A percentile compares a stretch with the other conserved stretches of the same genome.
phyloP scores from a whole-genome alignment of 2,329 filamentous ascomycete genomes.

The Aspergillus sp. region DNA sequence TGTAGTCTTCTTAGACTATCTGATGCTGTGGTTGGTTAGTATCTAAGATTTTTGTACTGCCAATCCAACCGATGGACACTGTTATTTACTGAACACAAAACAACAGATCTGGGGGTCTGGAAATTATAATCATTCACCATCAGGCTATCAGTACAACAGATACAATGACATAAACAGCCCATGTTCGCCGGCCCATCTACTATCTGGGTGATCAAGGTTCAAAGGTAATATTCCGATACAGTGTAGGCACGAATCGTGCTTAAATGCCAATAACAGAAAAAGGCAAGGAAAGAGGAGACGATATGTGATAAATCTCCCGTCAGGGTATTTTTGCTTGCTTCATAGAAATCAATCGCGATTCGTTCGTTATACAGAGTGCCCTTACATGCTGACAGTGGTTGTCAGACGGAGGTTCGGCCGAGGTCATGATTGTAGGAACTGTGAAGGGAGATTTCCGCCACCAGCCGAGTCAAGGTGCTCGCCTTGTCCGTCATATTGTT shows the following conservation, averaged over 20 bases:
- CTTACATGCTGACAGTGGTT: too few species aligned
- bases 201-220: too few species aligned
- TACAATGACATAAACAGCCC: too few species aligned
- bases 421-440: conserved; percentile 23
- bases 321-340: neutral
- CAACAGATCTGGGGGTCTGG: neutral
- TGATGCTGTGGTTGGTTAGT: too few species aligned
- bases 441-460: conserved; percentile 20
- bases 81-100: neutral
- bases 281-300: neutral
- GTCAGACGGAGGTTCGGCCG: neutral
- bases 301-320: neutral
- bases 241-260: too few species aligned
- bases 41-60: neutral
- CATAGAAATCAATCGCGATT: neutral
- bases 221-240: too few species aligned
- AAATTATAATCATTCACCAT: neutral
- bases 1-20: too few species aligned
- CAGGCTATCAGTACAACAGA: neutral
- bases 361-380: too few species aligned
- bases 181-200: too few species aligned
- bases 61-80: neutral
- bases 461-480: conserved; percentile 16
- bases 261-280: neutral
- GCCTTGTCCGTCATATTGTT: conserved; percentile 37